Evolutionary conservation across 176 grass and related monocot species (phyloP).

Genomic region (Phyllostachys edulis): DNA sequence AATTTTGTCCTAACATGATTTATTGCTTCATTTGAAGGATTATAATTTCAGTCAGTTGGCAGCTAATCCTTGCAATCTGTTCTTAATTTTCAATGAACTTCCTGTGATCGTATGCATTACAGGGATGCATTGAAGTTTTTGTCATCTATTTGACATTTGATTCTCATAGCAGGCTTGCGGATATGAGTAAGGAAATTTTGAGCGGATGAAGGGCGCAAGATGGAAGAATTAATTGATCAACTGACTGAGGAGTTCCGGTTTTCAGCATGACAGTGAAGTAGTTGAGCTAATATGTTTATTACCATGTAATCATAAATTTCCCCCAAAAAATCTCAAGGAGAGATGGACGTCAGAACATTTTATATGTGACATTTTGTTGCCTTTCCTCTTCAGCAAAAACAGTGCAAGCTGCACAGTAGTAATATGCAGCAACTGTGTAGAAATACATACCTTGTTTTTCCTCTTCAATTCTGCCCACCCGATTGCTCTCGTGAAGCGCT

Average conservation of each 20-base stretch:
- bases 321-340: background rate
- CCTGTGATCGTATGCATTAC: background rate
- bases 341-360: background rate
- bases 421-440: background rate
- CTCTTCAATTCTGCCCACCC: slow-evolving; percentile 92
- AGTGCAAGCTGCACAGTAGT: background rate
- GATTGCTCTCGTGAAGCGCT: slow-evolving; percentile 90
- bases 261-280: slow-evolving; percentile 6
- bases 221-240: background rate
- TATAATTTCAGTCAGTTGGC: slow-evolving; percentile 2
- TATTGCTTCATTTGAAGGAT: background rate
- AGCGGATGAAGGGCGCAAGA: background rate
- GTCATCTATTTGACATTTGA: background rate
- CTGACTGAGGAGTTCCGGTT: background rate
- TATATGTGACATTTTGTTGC: background rate
- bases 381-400: background rate
- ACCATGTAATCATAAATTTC: background rate
- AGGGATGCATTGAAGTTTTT: background rate
- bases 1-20: background rate
- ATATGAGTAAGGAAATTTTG: slow-evolving; percentile 1
- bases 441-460: slow-evolving; percentile 71
- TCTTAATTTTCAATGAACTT: background rate
- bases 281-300: background rate
- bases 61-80: background rate
- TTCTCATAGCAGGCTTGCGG: background rate